Percentiles rank a stretch among this genome's conserved stretches.
Evolutionary conservation across 2,329 filamentous ascomycete genomes (phyloP).

Genomic region (Basipetospora chlamydospora): DNA sequence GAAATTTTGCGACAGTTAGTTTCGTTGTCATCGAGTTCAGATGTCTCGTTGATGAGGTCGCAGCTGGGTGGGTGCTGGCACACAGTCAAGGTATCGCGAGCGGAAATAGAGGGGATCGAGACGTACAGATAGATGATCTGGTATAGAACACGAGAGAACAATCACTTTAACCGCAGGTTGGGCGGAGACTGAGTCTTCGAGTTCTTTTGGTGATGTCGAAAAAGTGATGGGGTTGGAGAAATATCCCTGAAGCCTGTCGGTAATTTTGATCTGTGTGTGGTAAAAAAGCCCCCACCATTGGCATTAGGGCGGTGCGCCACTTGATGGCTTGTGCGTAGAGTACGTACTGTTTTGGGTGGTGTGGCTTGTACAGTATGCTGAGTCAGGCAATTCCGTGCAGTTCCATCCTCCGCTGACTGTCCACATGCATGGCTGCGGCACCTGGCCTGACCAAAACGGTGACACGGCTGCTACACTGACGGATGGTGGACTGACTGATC

Average conservation of each 20-base stretch:
- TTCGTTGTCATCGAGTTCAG: too few relatives aligned
- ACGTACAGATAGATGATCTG: constrained; percentile 5
- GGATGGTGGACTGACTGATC: too few relatives aligned
- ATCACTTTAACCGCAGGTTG: constrained; percentile 98
- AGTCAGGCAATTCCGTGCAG: too few relatives aligned
- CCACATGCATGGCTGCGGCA: too few relatives aligned
- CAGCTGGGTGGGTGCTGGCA: too few relatives aligned
- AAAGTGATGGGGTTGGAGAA: not conserved
- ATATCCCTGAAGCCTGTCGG: not conserved
- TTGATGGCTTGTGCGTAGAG: not conserved
- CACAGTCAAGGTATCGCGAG: not conserved
- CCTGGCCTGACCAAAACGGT: too few relatives aligned
- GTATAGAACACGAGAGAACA: constrained; percentile 75
- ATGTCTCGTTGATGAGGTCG: too few relatives aligned
- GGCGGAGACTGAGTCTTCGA: constrained; percentile 99
- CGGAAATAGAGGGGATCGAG: constrained; percentile 1
- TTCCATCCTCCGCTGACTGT: too few relatives aligned
- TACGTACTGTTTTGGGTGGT: too few relatives aligned
- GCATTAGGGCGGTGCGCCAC: not conserved
- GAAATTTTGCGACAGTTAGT: too few relatives aligned
- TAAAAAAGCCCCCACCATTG: constrained; percentile 5
- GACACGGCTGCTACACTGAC: too few relatives aligned
- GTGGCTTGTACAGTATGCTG: too few relatives aligned
- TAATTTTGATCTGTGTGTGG: constrained; percentile 6
- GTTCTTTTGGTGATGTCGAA: constrained; percentile 40